phyloP scores from a whole-genome alignment of 257 asterid species.

The Solanum commersonii region DNA sequence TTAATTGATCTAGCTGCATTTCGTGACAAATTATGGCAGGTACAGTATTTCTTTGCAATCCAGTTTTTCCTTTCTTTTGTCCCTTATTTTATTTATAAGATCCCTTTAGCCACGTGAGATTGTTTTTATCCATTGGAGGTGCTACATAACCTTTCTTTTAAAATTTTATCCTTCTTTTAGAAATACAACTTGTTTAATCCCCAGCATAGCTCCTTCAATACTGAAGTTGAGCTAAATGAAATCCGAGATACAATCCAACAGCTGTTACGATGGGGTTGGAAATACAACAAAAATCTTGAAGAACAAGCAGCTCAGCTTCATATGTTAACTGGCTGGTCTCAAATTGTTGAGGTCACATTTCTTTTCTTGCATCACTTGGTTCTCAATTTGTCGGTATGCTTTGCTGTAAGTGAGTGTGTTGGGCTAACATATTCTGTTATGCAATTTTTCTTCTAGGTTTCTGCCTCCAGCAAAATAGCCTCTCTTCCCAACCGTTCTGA shows the following conservation, averaged over 20 bases:
- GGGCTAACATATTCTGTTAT: conserved; percentile 3
- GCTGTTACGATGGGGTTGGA: conserved; percentile 92
- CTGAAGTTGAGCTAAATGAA: conserved; percentile 79
- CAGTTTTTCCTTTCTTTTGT: not conserved
- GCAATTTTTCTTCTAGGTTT: conserved; percentile 36
- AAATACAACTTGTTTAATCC: conserved; percentile 51
- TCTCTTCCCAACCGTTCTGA: conserved; percentile 65
- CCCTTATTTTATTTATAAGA: not conserved
- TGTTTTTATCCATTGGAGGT: not conserved
- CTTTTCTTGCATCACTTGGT: not conserved
- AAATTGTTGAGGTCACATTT: conserved; percentile 73
- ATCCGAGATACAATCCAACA: conserved; percentile 72
- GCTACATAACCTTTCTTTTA: not conserved
- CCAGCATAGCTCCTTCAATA: conserved; percentile 43
- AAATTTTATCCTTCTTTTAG: conserved; percentile 19
- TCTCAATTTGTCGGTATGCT: not conserved
- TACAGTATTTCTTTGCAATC: conserved; percentile 5
- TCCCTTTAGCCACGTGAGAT: not conserved
- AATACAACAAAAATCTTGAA: conserved; percentile 88
- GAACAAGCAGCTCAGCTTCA: conserved; percentile 99
- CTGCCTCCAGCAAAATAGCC: conserved; percentile 74
- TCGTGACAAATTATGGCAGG: conserved; percentile 95
- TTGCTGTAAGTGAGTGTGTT: not conserved
- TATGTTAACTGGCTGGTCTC: conserved; percentile 95
- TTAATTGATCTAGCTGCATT: conserved; percentile 73